Base-by-base conservation (phyloP, 345 rosid species). In the Viola odorata region DNA sequence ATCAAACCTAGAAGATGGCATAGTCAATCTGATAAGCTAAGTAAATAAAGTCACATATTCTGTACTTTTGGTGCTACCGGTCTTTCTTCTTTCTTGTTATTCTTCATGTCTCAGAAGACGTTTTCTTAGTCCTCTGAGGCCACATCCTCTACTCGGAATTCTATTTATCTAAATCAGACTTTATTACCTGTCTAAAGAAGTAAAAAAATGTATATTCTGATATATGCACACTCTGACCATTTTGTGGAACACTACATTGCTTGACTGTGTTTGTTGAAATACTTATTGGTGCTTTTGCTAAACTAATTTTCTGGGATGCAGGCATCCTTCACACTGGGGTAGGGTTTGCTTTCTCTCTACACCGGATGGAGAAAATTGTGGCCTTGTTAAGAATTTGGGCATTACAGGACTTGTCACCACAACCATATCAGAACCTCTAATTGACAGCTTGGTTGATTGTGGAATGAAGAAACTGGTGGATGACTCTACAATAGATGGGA, bases 321-420 rank as follows among this genome's bases (percentile, higher is more conserved):
- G 98, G 67, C 96, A 87, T 71, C 99, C 99, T 60, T 89, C 99
- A 65, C 99, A 92, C 60, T 87, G 99, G 97, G 99, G 99, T 60
- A 87, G 84, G 75, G 84, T 86, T 61, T 90, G 99, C 81, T 86
- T 89, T 75, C 78, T 89, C 52, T 89, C 99, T 11, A 92, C 97
- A 15, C 91, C 99, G 7, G 97, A 89, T 77, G 99, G 96, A 55
- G 97, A 92, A 80, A 90, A 92, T 62, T 92, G 99, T 73, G 99
- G 99, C 49, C 99, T 92, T 53, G 97, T 92, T 44, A 92, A 92
- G 77, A 92, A 89, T 61, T 67, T 92, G 69, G 81, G 91, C 52
- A 76, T 67, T 62, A 91, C 95, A 36, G 99, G 96, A 59, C 84
- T 92, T 58, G 84, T 90, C 16, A 90, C 86, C 64, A 84, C 83